Conservation (phyloP, 306 rosid genomes). For the Vigna angularis region DNA sequence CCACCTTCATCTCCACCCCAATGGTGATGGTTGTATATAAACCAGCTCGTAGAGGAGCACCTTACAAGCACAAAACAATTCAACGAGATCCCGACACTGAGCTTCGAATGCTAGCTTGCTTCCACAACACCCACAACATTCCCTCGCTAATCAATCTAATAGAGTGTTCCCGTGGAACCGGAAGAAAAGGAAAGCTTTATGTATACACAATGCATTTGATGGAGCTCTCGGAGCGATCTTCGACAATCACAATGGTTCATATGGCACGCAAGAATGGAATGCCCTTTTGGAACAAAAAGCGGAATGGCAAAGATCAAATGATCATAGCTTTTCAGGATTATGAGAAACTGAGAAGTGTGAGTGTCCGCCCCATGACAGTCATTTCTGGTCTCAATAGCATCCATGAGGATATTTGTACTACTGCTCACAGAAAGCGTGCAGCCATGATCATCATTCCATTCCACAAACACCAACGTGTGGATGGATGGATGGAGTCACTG, state of each 20-base stretch:
- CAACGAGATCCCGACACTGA: conserved; percentile 56
- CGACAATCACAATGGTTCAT: conserved; percentile 80
- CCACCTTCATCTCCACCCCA: conserved; percentile 83
- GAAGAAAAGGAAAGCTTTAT: conserved; percentile 62
- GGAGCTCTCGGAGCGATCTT: conserved; percentile 81
- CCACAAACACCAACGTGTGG: conserved; percentile 67
- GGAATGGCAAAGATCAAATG: conserved; percentile 51
- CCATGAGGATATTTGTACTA: conserved; percentile 71
- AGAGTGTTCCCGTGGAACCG: conserved; percentile 69
- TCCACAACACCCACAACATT: conserved; percentile 72
- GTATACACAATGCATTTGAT: conserved; percentile 80
- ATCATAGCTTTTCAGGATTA: conserved; percentile 75
- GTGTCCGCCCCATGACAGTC: conserved; percentile 73
- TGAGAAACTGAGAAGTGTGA: conserved; percentile 59
- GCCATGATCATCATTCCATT: conserved; percentile 70
- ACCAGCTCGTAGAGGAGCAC: conserved; percentile 73
- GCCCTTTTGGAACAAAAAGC: conserved; percentile 76
- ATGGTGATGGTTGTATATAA: conserved; percentile 68
- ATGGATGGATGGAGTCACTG: conserved; percentile 68
- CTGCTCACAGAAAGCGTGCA: conserved; percentile 65
- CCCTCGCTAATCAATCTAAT: conserved; percentile 68
- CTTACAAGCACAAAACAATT: conserved; percentile 66
- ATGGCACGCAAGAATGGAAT: conserved; percentile 74
- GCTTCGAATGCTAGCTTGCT: conserved; percentile 68
- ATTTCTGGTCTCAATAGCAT: conserved; percentile 63